These are phyloP conservation scores for Inga oerstediana DNA, from an alignment of 306 rosid species.

Conservation along the genomic window DNA sequence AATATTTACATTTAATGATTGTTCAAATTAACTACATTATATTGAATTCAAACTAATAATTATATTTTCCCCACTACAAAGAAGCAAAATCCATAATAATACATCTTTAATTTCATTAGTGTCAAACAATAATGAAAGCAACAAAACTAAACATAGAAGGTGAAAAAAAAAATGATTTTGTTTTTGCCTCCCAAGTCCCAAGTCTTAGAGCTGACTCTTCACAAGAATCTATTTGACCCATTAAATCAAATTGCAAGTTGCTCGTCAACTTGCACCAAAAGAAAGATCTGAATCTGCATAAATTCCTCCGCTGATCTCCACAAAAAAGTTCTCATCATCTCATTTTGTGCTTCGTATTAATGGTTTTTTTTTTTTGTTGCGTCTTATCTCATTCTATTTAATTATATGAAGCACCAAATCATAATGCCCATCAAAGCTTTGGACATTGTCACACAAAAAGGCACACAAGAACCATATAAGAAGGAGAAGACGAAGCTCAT, in stretches of 20 bases:
- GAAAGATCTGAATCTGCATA: slow-evolving; percentile 45
- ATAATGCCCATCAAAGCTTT: slow-evolving; percentile 44
- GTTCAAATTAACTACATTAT: neutral
- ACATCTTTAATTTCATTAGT: neutral
- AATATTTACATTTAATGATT: neutral
- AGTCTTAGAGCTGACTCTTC: slow-evolving; percentile 55
- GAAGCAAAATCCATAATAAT: neutral
- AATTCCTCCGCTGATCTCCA: slow-evolving; percentile 47
- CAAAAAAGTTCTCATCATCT: slow-evolving; percentile 33
- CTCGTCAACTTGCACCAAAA: slow-evolving; percentile 49
- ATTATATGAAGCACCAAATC: slow-evolving; percentile 43
- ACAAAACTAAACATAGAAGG: slow-evolving; percentile 24
- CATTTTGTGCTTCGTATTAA: slow-evolving; percentile 37
- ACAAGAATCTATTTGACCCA: slow-evolving; percentile 43
- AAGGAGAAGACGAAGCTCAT: slow-evolving; percentile 19
- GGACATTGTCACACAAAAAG: slow-evolving; percentile 31
- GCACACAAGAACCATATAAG: slow-evolving; percentile 20
- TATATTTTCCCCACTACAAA: neutral
- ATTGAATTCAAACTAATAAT: neutral
- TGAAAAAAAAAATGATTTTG: slow-evolving; percentile 28
- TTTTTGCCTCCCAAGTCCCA: slow-evolving; percentile 30
- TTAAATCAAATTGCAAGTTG: slow-evolving; percentile 55
- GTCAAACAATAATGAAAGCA: slow-evolving; percentile 39
- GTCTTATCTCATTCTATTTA: slow-evolving; percentile 41
- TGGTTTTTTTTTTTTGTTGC: slow-evolving; percentile 25